These are phyloP conservation scores for Tulasnella sp. DNA, from an alignment of 768 basidiomycete species.

Conservation along the genomic window DNA sequence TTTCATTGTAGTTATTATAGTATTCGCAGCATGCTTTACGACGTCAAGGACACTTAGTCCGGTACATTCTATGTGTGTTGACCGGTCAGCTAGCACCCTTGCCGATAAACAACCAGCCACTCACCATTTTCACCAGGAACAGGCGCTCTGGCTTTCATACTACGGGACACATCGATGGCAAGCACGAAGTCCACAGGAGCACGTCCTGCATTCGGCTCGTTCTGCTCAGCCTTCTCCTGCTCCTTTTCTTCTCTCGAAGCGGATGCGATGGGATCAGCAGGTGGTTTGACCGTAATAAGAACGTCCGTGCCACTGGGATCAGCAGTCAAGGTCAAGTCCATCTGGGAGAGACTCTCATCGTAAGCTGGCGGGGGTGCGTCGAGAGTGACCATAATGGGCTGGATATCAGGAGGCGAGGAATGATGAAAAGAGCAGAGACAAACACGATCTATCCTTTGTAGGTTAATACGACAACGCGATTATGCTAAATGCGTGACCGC, in stretches of 20 bases:
- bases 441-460: neutral
- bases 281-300: slow-evolving; percentile 26
- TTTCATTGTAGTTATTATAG: too few species aligned
- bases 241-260: neutral
- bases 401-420: neutral
- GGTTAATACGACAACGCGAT: neutral
- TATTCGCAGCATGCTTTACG: too few species aligned
- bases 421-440: neutral
- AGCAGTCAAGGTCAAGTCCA: neutral
- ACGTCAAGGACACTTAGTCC: too few species aligned
- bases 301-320: slow-evolving; percentile 21
- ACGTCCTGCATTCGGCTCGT: slow-evolving; percentile 9
- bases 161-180: slow-evolving; percentile 34
- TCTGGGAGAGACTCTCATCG: neutral
- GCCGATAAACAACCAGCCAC: too few species aligned
- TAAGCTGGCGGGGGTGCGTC: slow-evolving; percentile 1
- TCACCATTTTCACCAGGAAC: too few species aligned
- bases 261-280: neutral
- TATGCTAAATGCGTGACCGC: neutral
- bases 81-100: too few species aligned
- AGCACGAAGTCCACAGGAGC: slow-evolving; percentile 36
- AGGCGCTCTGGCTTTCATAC: slow-evolving; percentile 30
- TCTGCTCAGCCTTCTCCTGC: too few species aligned
- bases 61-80: too few species aligned
- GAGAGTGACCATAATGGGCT: neutral